Evolutionary conservation across 176 grass and related monocot genomes (phyloP).

Genomic region (Aegilops umbellulata): DNA sequence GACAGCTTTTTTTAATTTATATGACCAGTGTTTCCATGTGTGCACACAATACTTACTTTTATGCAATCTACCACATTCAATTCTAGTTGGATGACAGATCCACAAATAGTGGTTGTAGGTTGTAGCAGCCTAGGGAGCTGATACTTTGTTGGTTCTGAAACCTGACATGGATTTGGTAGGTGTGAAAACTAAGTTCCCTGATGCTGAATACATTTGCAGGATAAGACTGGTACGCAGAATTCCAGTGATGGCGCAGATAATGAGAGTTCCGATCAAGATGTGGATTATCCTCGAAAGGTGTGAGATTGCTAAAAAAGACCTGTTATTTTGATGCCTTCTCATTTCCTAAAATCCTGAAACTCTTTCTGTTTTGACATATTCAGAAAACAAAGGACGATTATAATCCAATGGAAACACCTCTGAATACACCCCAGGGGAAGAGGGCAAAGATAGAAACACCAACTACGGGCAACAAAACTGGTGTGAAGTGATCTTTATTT

Average conservation of each 20-base stretch:
- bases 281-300: constrained; percentile 50
- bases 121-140: not conserved
- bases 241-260: constrained; percentile 38
- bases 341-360: not conserved
- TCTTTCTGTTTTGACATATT: constrained; percentile 8
- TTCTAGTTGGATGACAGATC: not conserved
- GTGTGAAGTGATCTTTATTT: not conserved
- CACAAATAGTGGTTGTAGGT: not conserved
- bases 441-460: constrained; percentile 62
- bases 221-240: constrained; percentile 12
- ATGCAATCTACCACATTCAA: not conserved
- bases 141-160: not conserved
- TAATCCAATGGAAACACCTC: constrained; percentile 38
- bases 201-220: not conserved
- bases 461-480: constrained; percentile 38
- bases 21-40: not conserved
- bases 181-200: not conserved
- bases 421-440: constrained; percentile 69
- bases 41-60: not conserved
- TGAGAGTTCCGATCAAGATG: constrained; percentile 40
- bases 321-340: not conserved
- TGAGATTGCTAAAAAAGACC: not conserved
- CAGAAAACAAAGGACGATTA: constrained; percentile 40
- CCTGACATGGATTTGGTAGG: constrained; percentile 9
- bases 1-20: not conserved